Evolutionary conservation across 331 rosid genomes (phyloP), one percentile per base, ranked within the genome.

Genomic region (Quercus phellos): DNA sequence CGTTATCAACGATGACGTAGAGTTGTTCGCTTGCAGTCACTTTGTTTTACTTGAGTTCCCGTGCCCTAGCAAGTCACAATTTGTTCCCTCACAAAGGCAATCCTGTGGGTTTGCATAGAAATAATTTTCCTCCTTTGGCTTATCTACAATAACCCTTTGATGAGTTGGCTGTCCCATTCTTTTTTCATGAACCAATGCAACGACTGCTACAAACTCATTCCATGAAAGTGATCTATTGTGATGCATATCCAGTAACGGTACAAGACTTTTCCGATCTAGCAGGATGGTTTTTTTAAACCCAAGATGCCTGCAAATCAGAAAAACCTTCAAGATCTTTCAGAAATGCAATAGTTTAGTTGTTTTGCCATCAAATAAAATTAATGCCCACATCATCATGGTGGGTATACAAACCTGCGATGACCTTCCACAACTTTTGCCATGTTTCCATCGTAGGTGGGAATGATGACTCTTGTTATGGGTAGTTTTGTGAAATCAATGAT

Each of bases 381-480:
- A 24, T 63, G 17, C 34, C 73, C 73, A 55, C 38, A 60, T 55
- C 70, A 66, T 1, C 55, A 70, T 30, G 35, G 38, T 59, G 76
- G 7, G 46, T n/a, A 78, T 19, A 54, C 79, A 74, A 83, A 91
- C 99, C 98, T 88, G 53, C 98, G 98, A 73, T 95, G 98, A 74
- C 99, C 99, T 81, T 95, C 98, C 51, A 91, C 98, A 73, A 95
- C 86, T 85, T 91, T 95, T 19, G 99, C 98, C 97, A 95, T 91
- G 90, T 95, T 95, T 63, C 99, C 98, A 72, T 95, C 89, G 74
- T 92, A 95, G 72, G 99, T 91, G 38, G 99, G 98, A 83, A 95
- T 64, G 29, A 90, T 30, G 4, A 30, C 34, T 30, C 34, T 30
- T 30, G 5, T 30, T 30, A 30, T 30, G 34, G 34, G 34, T 30